Conservation (phyloP, 345 rosid genomes). For the Psidium friedrichsthalianum region DNA sequence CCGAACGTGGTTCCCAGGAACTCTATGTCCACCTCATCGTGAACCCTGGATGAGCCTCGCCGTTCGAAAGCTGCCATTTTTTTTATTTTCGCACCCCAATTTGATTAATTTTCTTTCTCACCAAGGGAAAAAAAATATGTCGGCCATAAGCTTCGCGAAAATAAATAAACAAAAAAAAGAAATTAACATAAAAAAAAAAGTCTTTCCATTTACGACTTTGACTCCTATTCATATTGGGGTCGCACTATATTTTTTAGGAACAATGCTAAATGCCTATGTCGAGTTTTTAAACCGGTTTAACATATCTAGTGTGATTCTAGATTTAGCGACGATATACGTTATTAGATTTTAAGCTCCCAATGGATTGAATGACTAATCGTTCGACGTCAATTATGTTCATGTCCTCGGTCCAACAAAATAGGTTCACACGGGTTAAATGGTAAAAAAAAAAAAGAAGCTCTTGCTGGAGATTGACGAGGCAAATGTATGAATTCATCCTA, state of each 20-base stretch:
- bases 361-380: not conserved
- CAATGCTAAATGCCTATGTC: not conserved
- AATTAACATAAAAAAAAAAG: too few species aligned
- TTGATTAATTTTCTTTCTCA: not conserved
- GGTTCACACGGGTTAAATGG: not conserved
- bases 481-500: not conserved
- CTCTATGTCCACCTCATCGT: slow-evolving; percentile 95
- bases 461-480: not conserved
- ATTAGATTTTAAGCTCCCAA: not conserved
- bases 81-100: not conserved
- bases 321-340: not conserved
- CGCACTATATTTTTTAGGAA: not conserved
- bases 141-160: not conserved
- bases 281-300: not conserved
- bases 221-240: not conserved
- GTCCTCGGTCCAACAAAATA: not conserved
- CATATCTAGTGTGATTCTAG: not conserved
- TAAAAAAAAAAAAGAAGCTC: not conserved
- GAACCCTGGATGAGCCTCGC: slow-evolving; percentile 83
- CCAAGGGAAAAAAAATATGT: not conserved
- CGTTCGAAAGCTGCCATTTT: slow-evolving; percentile 62
- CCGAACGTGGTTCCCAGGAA: slow-evolving; percentile 92
- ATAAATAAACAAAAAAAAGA: not conserved
- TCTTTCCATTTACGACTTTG: not conserved
- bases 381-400: not conserved